Evolutionary conservation across 331 rosid species (phyloP).

Genomic region (Pyrus hybrid): DNA sequence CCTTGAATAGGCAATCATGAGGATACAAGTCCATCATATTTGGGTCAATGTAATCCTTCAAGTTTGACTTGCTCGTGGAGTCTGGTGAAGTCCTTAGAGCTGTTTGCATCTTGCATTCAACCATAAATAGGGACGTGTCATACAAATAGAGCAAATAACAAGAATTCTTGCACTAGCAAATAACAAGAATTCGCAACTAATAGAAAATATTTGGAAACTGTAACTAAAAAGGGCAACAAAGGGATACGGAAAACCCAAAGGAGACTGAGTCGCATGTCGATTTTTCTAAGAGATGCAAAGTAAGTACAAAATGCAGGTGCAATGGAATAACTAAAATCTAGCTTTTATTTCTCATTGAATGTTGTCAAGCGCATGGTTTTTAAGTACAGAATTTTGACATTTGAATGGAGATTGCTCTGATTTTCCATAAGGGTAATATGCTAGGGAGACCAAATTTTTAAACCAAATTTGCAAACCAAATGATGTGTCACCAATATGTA

Average conservation of each 20-base stretch:
- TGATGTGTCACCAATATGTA: no score
- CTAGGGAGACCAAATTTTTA: no score
- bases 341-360: not conserved
- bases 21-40: conserved; percentile 93
- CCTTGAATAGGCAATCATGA: conserved; percentile 95
- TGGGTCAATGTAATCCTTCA: conserved; percentile 75
- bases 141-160: not conserved
- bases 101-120: conserved; percentile 76
- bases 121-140: not conserved
- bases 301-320: not conserved
- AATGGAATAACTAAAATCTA: not conserved
- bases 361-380: not conserved
- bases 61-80: conserved; percentile 66
- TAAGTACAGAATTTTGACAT: not conserved
- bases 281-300: not conserved
- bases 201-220: not conserved
- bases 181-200: not conserved
- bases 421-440: not conserved
- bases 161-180: not conserved
- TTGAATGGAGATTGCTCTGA: not conserved
- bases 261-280: not conserved
- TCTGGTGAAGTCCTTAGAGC: conserved; percentile 75
- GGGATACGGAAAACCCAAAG: not conserved
- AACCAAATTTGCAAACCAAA: no score
- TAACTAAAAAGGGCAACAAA: not conserved